Evolutionary conservation across 768 basidiomycete genomes (phyloP), one percentile per base, ranked within the genome.

Genomic region (Kwoniella heveanensis): DNA sequence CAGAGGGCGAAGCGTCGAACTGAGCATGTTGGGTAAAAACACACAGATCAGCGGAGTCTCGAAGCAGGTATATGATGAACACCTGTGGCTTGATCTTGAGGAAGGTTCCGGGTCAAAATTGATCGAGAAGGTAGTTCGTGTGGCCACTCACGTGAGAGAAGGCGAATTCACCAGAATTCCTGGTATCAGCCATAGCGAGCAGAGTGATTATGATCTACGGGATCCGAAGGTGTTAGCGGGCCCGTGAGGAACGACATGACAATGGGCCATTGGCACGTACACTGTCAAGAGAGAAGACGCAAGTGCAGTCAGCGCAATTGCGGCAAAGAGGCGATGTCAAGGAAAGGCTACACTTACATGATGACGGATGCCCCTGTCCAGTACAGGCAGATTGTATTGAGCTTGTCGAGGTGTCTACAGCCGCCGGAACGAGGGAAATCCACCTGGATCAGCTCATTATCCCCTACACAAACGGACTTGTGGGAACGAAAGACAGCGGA

Each of bases 1-100:
- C 88, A 0, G 87, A 85, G n/a, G 80, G 76, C n/a, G 86, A 84
- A 0, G 85, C 80, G 69, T 88, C 84, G 57, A 87, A 88, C 62
- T 85, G 58, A 22, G 22, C 13, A 36, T 9, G n/a, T 60, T 7
- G 12, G 26, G 39, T 32, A 32, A 9, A 9, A 3, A 9, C 39
- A 44, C 9, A 17, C 39, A 9, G 39, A 44, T 44, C 39, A 44
- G 39, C 39, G 15, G n/a, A 13, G 4, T 25, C 25, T 6, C 0
- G 8, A 10, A 57, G 39, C n/a, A n/a, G n/a, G n/a, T n/a, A n/a
- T n/a, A n/a, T n/a, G n/a, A n/a, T n/a, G n/a, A n/a, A n/a, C n/a
- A n/a, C n/a, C n/a, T n/a, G n/a, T n/a, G n/a, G n/a, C n/a, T n/a
- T n/a, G n/a, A n/a, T n/a, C n/a, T n/a, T n/a, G n/a, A n/a, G n/a